These are phyloP conservation scores for Pseudognaphalium luteoalbum DNA, from an alignment of 129 eudicot genomes.

Conservation along the genomic window DNA sequence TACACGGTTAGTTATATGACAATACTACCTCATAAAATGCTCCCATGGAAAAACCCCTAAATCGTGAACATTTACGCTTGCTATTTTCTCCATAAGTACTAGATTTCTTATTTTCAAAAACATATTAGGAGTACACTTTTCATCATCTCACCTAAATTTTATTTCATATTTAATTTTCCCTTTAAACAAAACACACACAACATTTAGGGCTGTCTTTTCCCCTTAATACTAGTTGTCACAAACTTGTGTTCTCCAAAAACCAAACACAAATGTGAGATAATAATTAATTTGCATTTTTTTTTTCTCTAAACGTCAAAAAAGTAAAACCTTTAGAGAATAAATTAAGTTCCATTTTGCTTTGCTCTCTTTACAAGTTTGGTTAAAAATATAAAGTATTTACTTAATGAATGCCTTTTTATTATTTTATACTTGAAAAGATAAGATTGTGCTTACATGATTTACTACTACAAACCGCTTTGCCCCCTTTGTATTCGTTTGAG, in stretches of 20 bases:
- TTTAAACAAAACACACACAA: too few species aligned
- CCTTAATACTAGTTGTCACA: background rate
- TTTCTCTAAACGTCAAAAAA: background rate
- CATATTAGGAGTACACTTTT: too few species aligned
- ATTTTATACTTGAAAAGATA: background rate
- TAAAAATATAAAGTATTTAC: background rate
- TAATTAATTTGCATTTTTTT: too few species aligned
- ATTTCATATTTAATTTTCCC: too few species aligned
- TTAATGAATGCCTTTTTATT: background rate
- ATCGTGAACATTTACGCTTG: too few species aligned
- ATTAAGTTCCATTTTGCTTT: background rate
- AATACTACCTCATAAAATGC: too few species aligned
- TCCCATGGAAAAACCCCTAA: too few species aligned
- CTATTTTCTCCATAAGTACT: too few species aligned
- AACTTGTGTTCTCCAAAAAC: background rate
- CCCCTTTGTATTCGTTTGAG: background rate
- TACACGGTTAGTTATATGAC: too few species aligned
- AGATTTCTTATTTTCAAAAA: too few species aligned
- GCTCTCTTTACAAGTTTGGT: slow-evolving; percentile 1
- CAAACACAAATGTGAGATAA: background rate
- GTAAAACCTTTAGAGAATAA: background rate
- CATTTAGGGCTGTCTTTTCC: too few species aligned
- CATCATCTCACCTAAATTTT: too few species aligned
- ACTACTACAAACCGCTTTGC: background rate
- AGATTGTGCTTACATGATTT: background rate